Conservation (phyloP, 2,329 filamentous ascomycete species). For the Colletotrichum godetiae region DNA sequence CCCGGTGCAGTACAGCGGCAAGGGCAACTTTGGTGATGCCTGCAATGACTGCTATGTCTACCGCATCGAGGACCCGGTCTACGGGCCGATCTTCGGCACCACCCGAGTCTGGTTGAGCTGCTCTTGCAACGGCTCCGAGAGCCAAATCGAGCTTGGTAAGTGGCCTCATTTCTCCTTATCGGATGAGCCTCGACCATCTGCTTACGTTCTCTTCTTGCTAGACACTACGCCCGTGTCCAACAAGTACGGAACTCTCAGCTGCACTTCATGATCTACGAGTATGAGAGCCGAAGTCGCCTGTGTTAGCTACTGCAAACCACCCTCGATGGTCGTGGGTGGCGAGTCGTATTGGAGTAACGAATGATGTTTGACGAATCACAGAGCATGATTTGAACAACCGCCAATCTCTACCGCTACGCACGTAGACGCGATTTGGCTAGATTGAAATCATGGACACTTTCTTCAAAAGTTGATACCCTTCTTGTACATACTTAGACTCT, state of each 20-base stretch:
- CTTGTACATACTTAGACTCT: background rate
- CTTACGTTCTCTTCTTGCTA: background rate
- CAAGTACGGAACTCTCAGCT: background rate
- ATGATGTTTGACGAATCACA: background rate
- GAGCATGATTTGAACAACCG: background rate
- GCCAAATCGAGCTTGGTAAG: constrained; percentile 23
- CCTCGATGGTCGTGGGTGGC: background rate
- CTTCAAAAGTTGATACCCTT: background rate
- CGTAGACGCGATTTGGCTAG: background rate
- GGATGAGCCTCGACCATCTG: background rate
- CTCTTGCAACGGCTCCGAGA: constrained; percentile 23
- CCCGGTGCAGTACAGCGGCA: constrained; percentile 9
- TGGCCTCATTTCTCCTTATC: too few relatives aligned
- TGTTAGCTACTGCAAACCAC: background rate
- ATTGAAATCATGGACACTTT: background rate
- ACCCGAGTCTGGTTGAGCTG: constrained; percentile 27
- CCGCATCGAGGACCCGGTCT: constrained; percentile 31
- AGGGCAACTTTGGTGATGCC: constrained; percentile 38
- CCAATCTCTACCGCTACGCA: background rate
- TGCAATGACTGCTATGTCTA: constrained; percentile 38
- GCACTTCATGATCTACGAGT: background rate
- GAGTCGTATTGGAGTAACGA: background rate
- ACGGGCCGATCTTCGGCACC: constrained; percentile 19
- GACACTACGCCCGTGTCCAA: background rate
- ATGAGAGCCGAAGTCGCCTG: background rate